Base-by-base conservation (phyloP, 306 rosid species). In the Pyrus communis region DNA sequence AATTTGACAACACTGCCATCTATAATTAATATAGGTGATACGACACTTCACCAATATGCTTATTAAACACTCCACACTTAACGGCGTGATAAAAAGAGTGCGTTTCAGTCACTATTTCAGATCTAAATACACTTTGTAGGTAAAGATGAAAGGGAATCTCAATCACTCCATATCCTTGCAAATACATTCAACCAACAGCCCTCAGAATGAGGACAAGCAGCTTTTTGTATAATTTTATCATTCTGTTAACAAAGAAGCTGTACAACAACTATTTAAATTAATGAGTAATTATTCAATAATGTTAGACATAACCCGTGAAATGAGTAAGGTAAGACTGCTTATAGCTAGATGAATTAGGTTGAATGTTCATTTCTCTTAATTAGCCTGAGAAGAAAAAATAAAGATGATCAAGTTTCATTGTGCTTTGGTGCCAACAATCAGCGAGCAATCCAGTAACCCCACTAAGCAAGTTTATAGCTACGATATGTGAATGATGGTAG, bases 401-500 rank as follows among this genome's bases (percentile, higher is more conserved):
- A 33, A 71, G 35, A 18, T 71, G 65, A 14, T 27, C 35, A 33
- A 31, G 35, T 71, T 54, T 54, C 21, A 14, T 42, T 31, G 11
- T 54, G 65, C 64, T 3, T 21, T 49, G 12, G 21, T 52, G 68
- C 27, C 45, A 11, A 52, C 45, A 6, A 22, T 23, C 35, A 11
- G n/a, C 46, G 3, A 71, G 43, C 65, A n/a, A 33, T 71, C 75
- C 57, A 27, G 66, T 61, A 33, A 61, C 21, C 66, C 28, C 66
- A 27, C 35, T 61, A 28, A 15, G 35, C 14, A 8, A 9, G 45
- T 42, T 42, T 42, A 42, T 42, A 42, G 46, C 10, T 42, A 76
- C 72, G 62, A 76, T 52, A 73, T 72, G 76, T 40, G 79, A 78
- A 85, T 76, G 81, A 72, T 78, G 79, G 58, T 65, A 79, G 79